Percentiles rank a stretch among this genome's conserved stretches.
phyloP scores from a whole-genome alignment of 73 alveolate genomes.

The Stentor roeselii region DNA sequence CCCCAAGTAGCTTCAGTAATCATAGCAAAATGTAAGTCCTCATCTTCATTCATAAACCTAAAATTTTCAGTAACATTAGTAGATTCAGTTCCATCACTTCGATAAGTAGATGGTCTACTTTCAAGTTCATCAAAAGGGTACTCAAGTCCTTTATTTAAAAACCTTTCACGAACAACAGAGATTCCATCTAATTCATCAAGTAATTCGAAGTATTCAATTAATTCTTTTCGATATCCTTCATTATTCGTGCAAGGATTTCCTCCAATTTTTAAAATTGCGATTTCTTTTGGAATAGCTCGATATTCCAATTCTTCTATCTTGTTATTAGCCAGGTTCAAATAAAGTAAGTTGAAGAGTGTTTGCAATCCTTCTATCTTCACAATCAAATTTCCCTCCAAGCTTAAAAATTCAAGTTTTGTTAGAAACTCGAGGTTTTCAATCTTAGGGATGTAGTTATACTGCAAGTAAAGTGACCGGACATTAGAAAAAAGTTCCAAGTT shows the following conservation, averaged over 20 bases:
- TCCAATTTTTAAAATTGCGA: not conserved
- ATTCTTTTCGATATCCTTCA: not conserved
- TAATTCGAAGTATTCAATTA: not conserved
- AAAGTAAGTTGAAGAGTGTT: not conserved
- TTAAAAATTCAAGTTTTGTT: not conserved
- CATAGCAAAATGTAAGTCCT: not conserved
- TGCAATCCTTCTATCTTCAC: not conserved
- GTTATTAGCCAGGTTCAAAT: constrained; percentile 6
- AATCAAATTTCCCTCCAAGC: constrained; percentile 5
- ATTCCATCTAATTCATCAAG: constrained; percentile 8
- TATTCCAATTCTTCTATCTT: not conserved
- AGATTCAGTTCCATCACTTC: not conserved
- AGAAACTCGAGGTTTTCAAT: constrained; percentile 9
- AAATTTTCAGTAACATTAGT: not conserved
- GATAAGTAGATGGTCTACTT: not conserved
- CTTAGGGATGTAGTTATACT: not conserved
- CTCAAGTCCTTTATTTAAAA: not conserved
- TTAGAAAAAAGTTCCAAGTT: constrained; percentile 21
- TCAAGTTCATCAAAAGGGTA: not conserved
- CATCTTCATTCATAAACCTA: constrained; percentile 18
- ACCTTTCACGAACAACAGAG: not conserved
- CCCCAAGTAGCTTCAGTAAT: constrained; percentile 22
- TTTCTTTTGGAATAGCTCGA: not conserved
- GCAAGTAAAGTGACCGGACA: not conserved
- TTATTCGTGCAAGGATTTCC: constrained; percentile 15